Evolutionary conservation across 1,284 basidiomycete species (phyloP).

Genomic region (Moesziomyces sp.): DNA sequence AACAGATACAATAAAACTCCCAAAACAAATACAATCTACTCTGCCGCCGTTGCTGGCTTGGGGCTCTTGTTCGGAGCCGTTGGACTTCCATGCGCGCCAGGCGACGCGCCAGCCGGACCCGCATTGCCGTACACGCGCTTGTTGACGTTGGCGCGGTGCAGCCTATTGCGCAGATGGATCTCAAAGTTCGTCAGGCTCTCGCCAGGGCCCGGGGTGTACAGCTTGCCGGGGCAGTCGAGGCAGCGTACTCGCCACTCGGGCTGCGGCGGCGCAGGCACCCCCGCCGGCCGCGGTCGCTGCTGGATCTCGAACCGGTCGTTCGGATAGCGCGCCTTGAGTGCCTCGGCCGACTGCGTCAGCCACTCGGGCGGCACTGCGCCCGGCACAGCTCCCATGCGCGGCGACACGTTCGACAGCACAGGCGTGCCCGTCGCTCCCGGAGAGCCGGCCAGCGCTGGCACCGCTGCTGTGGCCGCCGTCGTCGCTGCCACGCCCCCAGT

Average conservation of each 20-base stretch:
- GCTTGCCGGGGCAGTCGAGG: conserved; percentile 90
- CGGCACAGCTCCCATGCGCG: conserved; percentile 24
- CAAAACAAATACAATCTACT: too few species aligned
- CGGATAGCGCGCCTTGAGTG: conserved; percentile 79
- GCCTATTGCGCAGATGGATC: conserved; percentile 84
- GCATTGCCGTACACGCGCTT: conserved; percentile 43
- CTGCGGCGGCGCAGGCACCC: conserved; percentile 35
- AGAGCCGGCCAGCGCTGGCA: conserved; percentile 67
- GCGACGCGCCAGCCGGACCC: conserved; percentile 10
- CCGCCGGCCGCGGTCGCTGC: conserved; percentile 39
- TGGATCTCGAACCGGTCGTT: conserved; percentile 77
- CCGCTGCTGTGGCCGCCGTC: conserved; percentile 13
- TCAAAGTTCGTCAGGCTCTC: conserved; percentile 90
- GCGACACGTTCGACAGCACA: conserved; percentile 28
- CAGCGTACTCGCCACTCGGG: conserved; percentile 92
- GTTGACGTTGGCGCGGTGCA: conserved; percentile 72
- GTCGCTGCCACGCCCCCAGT: conserved; percentile 5
- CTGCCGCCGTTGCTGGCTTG: neutral
- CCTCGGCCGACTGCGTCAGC: conserved; percentile 75
- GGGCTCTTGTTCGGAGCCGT: conserved; percentile 19
- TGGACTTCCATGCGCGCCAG: neutral
- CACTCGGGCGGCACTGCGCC: conserved; percentile 73
- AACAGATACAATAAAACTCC: too few species aligned
- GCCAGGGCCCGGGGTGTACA: conserved; percentile 93
- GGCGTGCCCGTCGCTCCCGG: conserved; percentile 11